Evolutionary conservation across 2,329 filamentous ascomycete genomes (phyloP).

Genomic region (Cercospora citrullina): DNA sequence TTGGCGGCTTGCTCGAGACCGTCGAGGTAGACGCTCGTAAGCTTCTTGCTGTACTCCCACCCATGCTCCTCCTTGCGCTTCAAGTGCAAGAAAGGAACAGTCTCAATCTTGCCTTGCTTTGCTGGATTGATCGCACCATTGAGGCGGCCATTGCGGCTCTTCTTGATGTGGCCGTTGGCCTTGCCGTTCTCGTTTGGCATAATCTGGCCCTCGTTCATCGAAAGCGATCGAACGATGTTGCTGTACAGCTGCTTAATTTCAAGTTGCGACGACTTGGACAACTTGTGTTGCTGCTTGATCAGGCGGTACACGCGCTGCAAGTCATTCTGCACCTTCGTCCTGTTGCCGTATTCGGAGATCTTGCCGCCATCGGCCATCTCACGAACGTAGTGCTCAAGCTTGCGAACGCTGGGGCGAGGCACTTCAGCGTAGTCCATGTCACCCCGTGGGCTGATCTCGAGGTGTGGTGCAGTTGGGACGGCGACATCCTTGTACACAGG

Average conservation of each 20-base stretch:
- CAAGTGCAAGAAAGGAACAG: constrained; percentile 94
- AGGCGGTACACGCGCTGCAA: constrained; percentile 94
- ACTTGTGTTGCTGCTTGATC: constrained; percentile 96
- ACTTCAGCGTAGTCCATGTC: constrained; percentile 91
- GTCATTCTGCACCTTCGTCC: constrained; percentile 96
- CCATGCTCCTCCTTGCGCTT: constrained; percentile 92
- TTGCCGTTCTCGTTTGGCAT: constrained; percentile 83
- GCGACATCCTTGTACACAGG: constrained; percentile 97
- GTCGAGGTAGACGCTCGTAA: constrained; percentile 89
- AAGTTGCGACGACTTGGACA: constrained; percentile 92
- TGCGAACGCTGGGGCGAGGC: constrained; percentile 83
- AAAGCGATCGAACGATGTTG: constrained; percentile 88
- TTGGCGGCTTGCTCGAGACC: constrained; percentile 86
- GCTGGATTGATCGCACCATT: constrained; percentile 47
- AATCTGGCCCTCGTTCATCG: constrained; percentile 98
- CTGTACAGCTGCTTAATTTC: constrained; percentile 95
- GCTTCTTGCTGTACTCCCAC: constrained; percentile 99
- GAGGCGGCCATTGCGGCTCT: constrained; percentile 51
- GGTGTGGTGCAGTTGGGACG: constrained; percentile 85
- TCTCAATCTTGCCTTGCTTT: constrained; percentile 89
- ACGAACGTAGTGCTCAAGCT: constrained; percentile 96
- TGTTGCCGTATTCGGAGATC: constrained; percentile 97
- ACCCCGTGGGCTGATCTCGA: constrained; percentile 86
- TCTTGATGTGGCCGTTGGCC: constrained; percentile 58
- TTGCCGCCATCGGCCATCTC: constrained; percentile 99